Evolutionary conservation across 2,329 filamentous ascomycete genomes (phyloP).

Genomic region (Apiospora kogelbergensis): DNA sequence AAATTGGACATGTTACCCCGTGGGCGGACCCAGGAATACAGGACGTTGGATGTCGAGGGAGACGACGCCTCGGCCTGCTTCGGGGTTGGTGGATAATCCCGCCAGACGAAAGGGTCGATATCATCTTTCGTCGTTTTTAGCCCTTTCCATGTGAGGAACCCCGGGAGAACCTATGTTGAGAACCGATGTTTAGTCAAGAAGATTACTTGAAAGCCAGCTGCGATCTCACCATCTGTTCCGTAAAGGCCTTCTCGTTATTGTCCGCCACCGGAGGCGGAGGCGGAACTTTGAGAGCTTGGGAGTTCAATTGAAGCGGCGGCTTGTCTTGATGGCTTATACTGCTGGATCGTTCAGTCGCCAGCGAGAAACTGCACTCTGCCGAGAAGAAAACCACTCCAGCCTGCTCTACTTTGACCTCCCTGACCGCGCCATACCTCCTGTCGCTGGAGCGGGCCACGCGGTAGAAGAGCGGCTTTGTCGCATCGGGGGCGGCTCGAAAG

Average conservation of each 20-base stretch:
- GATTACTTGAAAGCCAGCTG: too few relatives aligned
- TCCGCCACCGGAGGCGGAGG: not conserved
- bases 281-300: not conserved
- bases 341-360: not conserved
- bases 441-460: slow-evolving; percentile 10
- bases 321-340: not conserved
- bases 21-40: not conserved
- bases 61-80: too few relatives aligned
- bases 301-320: not conserved
- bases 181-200: too few relatives aligned
- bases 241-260: too few relatives aligned
- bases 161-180: too few relatives aligned
- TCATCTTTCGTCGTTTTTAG: too few relatives aligned
- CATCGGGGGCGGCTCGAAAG: slow-evolving; percentile 2
- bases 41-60: not conserved
- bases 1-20: not conserved
- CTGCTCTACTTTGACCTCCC: slow-evolving; percentile 7
- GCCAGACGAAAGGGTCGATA: too few relatives aligned
- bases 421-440: slow-evolving; percentile 4
- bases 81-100: too few relatives aligned
- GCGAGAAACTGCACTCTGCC: slow-evolving; percentile 8
- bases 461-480: not conserved
- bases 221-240: too few relatives aligned
- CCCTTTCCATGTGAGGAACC: too few relatives aligned
- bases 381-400: not conserved